phyloP scores from a whole-genome alignment of 352 stramenopile species.

The Pythium sukuiense region DNA sequence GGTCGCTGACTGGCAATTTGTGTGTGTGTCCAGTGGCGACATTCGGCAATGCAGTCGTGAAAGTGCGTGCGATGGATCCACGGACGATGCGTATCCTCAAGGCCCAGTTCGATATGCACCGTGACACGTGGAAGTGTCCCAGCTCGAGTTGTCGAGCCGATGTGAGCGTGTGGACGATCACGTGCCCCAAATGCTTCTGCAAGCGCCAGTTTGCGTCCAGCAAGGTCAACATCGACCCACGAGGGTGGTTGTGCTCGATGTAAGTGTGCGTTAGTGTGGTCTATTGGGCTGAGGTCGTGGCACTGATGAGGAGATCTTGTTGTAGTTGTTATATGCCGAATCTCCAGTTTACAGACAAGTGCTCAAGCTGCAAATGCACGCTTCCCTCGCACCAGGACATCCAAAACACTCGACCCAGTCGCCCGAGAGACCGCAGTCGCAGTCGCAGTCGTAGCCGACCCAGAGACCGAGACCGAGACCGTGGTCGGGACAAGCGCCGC shows the following conservation, averaged over 20 bases:
- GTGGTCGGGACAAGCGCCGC: neutral
- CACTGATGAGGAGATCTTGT: neutral
- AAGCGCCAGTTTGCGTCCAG: conserved; percentile 57
- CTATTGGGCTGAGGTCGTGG: no score
- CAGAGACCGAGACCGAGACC: conserved; percentile 7
- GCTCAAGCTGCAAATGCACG: neutral
- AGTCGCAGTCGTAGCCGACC: neutral
- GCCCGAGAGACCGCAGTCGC: neutral
- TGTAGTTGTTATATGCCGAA: conserved; percentile 9
- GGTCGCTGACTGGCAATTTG: neutral
- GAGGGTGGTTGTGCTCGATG: conserved; percentile 74
- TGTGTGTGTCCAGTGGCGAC: neutral
- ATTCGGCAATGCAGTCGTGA: neutral
- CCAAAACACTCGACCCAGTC: neutral
- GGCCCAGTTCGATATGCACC: conserved; percentile 17
- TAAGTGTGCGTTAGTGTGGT: conserved; percentile 26
- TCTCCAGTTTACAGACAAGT: neutral
- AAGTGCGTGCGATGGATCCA: conserved; percentile 13
- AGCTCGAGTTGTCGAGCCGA: conserved; percentile 42
- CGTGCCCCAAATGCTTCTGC: conserved; percentile 45
- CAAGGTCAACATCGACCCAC: conserved; percentile 40
- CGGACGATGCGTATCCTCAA: conserved; percentile 12
- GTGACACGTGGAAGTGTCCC: conserved; percentile 58
- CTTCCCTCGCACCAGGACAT: neutral
- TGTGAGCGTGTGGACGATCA: conserved; percentile 63